A percentile compares a stretch with the other conserved stretches of the same genome.
Conservation (phyloP, 805 yeast species). For the Yamadazyma endophytica region DNA sequence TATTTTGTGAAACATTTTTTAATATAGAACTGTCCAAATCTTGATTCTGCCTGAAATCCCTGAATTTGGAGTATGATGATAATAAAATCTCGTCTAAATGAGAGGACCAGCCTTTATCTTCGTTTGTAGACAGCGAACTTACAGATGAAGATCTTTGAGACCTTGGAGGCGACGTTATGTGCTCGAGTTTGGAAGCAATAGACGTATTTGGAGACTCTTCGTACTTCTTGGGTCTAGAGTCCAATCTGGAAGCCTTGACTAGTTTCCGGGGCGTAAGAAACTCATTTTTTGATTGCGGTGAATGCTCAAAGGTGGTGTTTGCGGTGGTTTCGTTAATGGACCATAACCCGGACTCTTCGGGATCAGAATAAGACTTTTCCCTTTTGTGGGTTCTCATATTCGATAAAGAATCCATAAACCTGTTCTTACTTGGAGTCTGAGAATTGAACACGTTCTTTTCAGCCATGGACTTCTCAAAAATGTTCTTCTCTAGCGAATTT, state of each 20-base stretch:
- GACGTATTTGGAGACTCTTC: constrained; percentile 31
- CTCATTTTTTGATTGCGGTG: constrained; percentile 2
- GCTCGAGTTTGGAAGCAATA: constrained; percentile 33
- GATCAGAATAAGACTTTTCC: too few species aligned
- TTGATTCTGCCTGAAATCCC: constrained; percentile 24
- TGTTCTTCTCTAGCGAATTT: too few species aligned
- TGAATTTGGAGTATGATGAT: constrained; percentile 31
- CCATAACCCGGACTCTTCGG: background rate
- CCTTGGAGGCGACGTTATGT: constrained; percentile 16
- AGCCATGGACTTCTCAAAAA: too few species aligned
- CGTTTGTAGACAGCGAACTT: constrained; percentile 2
- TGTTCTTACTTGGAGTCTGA: constrained; percentile 10
- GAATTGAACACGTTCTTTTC: constrained; percentile 9
- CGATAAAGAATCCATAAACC: constrained; percentile 16
- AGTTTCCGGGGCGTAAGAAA: constrained; percentile 34
- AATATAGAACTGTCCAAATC: constrained; percentile 18
- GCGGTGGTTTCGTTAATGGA: constrained; percentile 2
- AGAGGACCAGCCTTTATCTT: constrained; percentile 30
- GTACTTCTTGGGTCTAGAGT: too few species aligned
- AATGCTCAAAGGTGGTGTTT: constrained; percentile 10
- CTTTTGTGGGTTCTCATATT: background rate
- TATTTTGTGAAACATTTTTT: constrained; percentile 35
- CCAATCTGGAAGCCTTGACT: constrained; percentile 4
- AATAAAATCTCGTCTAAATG: constrained; percentile 33
- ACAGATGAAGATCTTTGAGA: constrained; percentile 5